Base-by-base conservation (phyloP, 441 rosid species). In the Corymbia calophylla region DNA sequence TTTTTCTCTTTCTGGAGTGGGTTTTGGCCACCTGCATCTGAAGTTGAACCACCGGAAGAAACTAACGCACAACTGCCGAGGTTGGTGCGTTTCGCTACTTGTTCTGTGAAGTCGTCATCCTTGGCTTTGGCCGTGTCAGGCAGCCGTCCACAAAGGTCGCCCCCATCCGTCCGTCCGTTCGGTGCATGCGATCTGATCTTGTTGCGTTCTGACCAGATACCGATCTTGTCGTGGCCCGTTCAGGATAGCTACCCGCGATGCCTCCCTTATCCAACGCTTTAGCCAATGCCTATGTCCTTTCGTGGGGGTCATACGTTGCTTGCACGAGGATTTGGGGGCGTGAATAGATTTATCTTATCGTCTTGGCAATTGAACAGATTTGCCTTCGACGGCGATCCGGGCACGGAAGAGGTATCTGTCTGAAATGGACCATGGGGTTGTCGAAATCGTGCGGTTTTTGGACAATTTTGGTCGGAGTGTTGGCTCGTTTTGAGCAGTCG, bases 31-130 rank as follows among this genome's bases (percentile, higher is more conserved):
- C 29, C 13, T 39, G 49, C 47, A 39, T 8, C 35, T 81, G 32
- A 47, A 70, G 32, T 23, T 29, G 89, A 90, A 90, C 92, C 51
- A 86, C 90, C 64, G 17, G 80, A 89, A 91, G 80, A 89, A 91
- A 89, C 93, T 47, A 91, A 90, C 91, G 87, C 64, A 39, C 54
- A 91, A 89, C 91, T 35, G 58, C 91, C 89, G 70, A 55, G 47
- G 44, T 27, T 84, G 21, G 87, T 82, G 89, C 56, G 87, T 35
- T 89, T 32, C 48, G 9, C 80, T 8, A 0, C 51, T 23, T 7
- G 84, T 44, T 77, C 84, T 12, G 84, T 13, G 84, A 44, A 77
- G 84, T 77, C 53, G 44, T 44, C 84, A 44, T 44, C 44, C 44
- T 39, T 5, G 44, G 44, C 44, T 39, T 39, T 39, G 70, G 18